Conservation (phyloP, 305 asterid species). For the Solanum hybrid region DNA sequence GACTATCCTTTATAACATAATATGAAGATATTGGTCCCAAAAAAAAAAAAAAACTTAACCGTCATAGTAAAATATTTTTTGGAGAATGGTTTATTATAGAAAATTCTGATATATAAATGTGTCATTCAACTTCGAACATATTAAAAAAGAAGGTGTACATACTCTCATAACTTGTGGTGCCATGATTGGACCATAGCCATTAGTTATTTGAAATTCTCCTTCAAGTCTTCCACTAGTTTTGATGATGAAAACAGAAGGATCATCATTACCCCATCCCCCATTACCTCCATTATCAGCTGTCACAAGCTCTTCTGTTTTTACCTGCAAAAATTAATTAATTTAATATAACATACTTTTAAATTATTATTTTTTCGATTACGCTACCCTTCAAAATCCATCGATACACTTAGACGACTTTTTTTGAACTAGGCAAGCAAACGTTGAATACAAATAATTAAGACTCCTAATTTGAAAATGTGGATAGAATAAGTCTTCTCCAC, state of each 20-base stretch:
- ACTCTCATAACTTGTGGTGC: conserved; percentile 53
- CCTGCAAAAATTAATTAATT: conserved; percentile 19
- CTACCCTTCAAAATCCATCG: no score
- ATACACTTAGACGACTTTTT: neutral
- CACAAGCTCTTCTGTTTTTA: conserved; percentile 34
- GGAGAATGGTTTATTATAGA: neutral
- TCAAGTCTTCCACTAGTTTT: conserved; percentile 21
- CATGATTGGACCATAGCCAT: conserved; percentile 47
- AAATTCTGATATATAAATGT: neutral
- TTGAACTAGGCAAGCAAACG: neutral
- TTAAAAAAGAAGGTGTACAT: neutral
- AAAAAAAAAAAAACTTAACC: neutral
- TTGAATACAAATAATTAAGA: no score
- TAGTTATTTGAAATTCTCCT: conserved; percentile 69
- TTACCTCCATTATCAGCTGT: conserved; percentile 38
- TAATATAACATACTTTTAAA: neutral
- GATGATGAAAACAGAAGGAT: conserved; percentile 56
- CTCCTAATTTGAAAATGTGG: neutral
- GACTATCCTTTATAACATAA: neutral
- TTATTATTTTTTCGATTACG: neutral
- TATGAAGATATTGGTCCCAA: neutral
- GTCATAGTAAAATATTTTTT: neutral
- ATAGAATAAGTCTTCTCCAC: neutral
- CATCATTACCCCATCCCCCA: conserved; percentile 54
- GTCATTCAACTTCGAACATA: fast-evolving